Conservation (phyloP, 306 rosid genomes). For the Fagus sylvatica region DNA sequence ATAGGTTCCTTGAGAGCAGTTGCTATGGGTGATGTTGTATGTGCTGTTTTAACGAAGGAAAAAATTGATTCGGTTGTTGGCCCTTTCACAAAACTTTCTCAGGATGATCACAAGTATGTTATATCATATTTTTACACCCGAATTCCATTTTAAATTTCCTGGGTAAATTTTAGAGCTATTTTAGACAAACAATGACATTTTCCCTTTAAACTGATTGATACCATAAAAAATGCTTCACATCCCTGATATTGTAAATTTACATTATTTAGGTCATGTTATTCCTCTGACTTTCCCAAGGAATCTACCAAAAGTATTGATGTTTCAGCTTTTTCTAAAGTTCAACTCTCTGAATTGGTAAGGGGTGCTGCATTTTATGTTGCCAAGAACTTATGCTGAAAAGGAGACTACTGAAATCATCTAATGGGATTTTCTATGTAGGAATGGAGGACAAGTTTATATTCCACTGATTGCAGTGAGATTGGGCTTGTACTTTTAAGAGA, state of each 20-base stretch:
- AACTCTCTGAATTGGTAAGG: conserved; percentile 83
- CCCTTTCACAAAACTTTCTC: conserved; percentile 68
- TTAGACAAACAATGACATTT: neutral
- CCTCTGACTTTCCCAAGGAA: conserved; percentile 45
- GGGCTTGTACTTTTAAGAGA: conserved; percentile 71
- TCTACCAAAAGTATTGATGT: conserved; percentile 44
- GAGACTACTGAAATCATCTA: conserved; percentile 26
- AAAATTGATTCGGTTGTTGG: conserved; percentile 85
- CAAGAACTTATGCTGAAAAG: conserved; percentile 12
- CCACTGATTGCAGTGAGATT: conserved; percentile 82
- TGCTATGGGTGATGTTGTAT: conserved; percentile 79
- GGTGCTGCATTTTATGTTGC: conserved; percentile 23
- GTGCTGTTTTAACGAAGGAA: conserved; percentile 82
- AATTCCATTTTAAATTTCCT: neutral
- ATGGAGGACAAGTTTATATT: conserved; percentile 72
- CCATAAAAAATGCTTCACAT: conserved; percentile 12
- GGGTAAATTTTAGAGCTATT: neutral
- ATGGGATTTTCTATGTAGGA: conserved; percentile 48
- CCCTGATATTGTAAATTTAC: conserved; percentile 27
- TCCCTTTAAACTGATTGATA: neutral
- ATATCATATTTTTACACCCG: neutral
- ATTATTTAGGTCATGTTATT: conserved; percentile 48
- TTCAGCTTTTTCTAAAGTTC: conserved; percentile 58
- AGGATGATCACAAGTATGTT: conserved; percentile 74
- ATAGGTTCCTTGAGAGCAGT: conserved; percentile 69